A percentile compares a stretch with the other conserved stretches of the same genome.
phyloP scores from a whole-genome alignment of 306 rosid genomes.

The Prinsepia uniflora region DNA sequence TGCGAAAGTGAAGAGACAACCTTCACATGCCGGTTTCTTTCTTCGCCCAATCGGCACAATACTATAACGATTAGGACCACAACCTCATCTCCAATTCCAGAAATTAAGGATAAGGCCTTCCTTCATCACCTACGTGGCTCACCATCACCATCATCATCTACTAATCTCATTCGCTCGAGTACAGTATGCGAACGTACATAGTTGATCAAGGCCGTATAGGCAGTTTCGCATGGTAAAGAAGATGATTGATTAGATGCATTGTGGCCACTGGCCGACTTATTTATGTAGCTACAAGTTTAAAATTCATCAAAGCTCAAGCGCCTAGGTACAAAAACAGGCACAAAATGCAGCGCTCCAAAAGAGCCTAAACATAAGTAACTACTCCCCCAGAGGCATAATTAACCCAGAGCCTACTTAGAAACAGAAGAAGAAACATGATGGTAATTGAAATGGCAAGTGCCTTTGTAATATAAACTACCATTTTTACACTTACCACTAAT shows the following conservation, averaged over 20 bases:
- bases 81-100: constrained; percentile 8
- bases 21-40: constrained; percentile 4
- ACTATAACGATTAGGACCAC: constrained; percentile 7
- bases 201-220: too few species aligned
- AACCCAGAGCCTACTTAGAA: neutral
- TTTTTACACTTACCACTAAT: constrained; percentile 11
- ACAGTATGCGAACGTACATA: too few species aligned
- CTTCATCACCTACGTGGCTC: neutral
- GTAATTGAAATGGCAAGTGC: neutral
- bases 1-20: constrained; percentile 1
- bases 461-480: constrained; percentile 6
- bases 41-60: neutral
- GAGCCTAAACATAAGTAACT: neutral
- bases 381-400: neutral
- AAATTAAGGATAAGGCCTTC: neutral
- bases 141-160: neutral
- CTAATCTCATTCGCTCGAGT: too few species aligned
- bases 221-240: too few species aligned
- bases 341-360: neutral
- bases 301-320: constrained; percentile 3
- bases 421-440: neutral
- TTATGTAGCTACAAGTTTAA: neutral
- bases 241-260: too few species aligned
- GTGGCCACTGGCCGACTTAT: too few species aligned
- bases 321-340: constrained; percentile 27